A percentile compares a stretch with the other conserved stretches of the same genome.
Evolutionary conservation across 306 rosid genomes (phyloP).

Genomic region (Corylus heterophylla): DNA sequence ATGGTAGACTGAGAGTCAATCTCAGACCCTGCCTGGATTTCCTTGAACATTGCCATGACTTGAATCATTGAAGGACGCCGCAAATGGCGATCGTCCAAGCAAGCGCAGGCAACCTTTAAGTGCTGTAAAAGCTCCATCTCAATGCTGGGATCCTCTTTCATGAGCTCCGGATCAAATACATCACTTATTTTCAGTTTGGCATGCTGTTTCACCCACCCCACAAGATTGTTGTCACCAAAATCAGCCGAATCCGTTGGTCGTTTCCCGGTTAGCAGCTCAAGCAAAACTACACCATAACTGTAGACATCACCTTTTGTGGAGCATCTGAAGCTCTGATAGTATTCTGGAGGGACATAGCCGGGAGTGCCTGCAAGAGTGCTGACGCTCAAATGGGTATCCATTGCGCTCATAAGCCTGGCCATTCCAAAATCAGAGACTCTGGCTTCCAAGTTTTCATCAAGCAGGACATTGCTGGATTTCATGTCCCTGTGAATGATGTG

Average conservation of each 20-base stretch:
- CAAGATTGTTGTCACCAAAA: slow-evolving; percentile 96
- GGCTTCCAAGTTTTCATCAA: slow-evolving; percentile 87
- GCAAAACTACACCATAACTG: slow-evolving; percentile 87
- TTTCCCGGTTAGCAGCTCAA: slow-evolving; percentile 87
- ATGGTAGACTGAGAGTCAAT: slow-evolving; percentile 84
- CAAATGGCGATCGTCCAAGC: slow-evolving; percentile 84
- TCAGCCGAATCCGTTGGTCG: slow-evolving; percentile 89
- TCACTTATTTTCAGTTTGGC: slow-evolving; percentile 72
- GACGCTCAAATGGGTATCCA: slow-evolving; percentile 97
- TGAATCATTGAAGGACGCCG: slow-evolving; percentile 88
- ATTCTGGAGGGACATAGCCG: slow-evolving; percentile 96
- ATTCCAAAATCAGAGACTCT: slow-evolving; percentile 98
- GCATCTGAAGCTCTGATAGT: slow-evolving; percentile 95
- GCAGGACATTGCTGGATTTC: slow-evolving; percentile 94
- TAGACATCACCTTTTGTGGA: slow-evolving; percentile 90
- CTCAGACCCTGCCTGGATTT: slow-evolving; percentile 87
- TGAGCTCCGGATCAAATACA: slow-evolving; percentile 78
- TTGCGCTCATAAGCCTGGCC: slow-evolving; percentile 95
- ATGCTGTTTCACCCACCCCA: slow-evolving; percentile 98
- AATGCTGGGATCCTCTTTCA: slow-evolving; percentile 77
- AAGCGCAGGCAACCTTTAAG: slow-evolving; percentile 77
- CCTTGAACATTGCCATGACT: slow-evolving; percentile 92
- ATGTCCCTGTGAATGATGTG: slow-evolving; percentile 96
- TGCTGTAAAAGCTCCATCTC: slow-evolving; percentile 89
- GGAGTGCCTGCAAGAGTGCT: slow-evolving; percentile 98